These are phyloP conservation scores for Ceratocystis huliohia DNA, from an alignment of 2,329 filamentous ascomycete species.

Conservation along the genomic window DNA sequence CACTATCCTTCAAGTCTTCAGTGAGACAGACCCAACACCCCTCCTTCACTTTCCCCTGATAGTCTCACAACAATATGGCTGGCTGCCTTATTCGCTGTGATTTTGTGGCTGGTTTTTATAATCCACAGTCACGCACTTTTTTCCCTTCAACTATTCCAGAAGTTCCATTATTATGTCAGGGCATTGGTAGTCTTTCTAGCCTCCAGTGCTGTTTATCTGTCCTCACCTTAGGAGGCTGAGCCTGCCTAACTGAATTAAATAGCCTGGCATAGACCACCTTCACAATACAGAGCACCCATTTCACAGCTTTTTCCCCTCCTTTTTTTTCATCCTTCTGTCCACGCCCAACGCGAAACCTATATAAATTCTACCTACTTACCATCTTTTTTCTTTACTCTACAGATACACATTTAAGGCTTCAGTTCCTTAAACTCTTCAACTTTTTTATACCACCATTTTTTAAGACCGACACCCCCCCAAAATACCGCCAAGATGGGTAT, in stretches of 20 bases:
- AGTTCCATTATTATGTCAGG: neutral
- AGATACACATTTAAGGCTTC: constrained; percentile 16
- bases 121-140: neutral
- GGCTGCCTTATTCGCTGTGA: constrained; percentile 1
- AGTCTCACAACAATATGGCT: neutral
- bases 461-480: constrained; percentile 24
- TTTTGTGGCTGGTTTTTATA: neutral
- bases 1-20: neutral
- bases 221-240: constrained; percentile 21
- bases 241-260: constrained; percentile 15
- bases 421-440: constrained; percentile 17
- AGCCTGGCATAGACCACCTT: constrained; percentile 15
- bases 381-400: neutral
- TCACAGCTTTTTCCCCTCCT: constrained; percentile 1
- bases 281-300: neutral
- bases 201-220: constrained; percentile 20
- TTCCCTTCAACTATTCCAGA: neutral
- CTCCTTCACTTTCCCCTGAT: neutral
- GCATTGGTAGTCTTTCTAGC: neutral
- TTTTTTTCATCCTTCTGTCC: neutral
- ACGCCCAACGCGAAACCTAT: neutral
- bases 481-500: constrained; percentile 63
- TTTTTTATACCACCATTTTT: constrained; percentile 16
- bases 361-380: constrained; percentile 6
- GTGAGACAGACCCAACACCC: constrained; percentile 4